Evolutionary conservation across 495 filamentous ascomycete species (phyloP), one percentile per base, ranked within the genome.

Genomic region (Talaromyces proteolyticus): DNA sequence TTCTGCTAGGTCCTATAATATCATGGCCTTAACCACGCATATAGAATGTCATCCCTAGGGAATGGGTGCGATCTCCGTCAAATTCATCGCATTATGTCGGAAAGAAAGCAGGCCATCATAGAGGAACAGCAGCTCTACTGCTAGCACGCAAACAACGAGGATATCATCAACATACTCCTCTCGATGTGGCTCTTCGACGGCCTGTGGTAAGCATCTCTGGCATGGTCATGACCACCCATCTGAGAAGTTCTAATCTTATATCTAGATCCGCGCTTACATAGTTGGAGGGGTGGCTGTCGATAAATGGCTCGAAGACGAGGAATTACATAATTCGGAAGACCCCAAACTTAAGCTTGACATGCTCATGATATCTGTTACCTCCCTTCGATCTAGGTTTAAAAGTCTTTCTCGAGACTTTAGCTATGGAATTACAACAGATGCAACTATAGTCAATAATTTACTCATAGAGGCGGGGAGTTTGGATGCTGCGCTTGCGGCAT

Each of bases 181-280:
- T 68, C 8, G 61, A 68, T 25, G 61, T 49, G 40, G 56, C 54
- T 12, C 45, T 58, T 29, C 49, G 59, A n/a, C 12, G 44, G 25
- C 24, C 44, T 29, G 36, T 47, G 20, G 44, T 47, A 19, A 18
- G 44, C 36, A 4, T 47, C 19, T 47, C 19, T 34, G n/a, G 14
- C 0, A 47, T 18, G n/a, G 11, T 36, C 19, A 12, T 16, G 19
- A n/a, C 12, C 29, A 36, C 14, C 29, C 7, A 21, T 23, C 17
- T 1, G 21, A 5, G 11, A 44, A 12, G 16, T 23, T 23, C 19
- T 26, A 12, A 36, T 41, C 1, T 23, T 47, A 52, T 18, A 49
- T 55, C 20, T 42, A 59, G 50, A 57, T 65, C 21, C 52, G 62
- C 40, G 34, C 49, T 1, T 44, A 14, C 22, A 23, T 49, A 14